Evolutionary conservation across 1,139 yeast species (phyloP).

Genomic region (Hyphopichia burtonii): DNA sequence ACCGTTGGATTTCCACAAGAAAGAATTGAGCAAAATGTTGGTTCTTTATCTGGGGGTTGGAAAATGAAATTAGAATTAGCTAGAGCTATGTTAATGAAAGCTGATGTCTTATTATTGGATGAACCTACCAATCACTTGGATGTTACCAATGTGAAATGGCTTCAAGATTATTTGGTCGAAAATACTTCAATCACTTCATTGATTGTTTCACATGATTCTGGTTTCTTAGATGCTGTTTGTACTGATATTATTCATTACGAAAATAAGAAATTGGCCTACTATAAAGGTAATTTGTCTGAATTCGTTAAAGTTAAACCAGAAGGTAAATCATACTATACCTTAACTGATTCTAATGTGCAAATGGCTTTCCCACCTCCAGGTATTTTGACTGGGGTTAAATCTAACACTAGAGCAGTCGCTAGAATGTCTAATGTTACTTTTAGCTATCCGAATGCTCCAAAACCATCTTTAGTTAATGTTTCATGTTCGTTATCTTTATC

Average conservation of each 20-base stretch:
- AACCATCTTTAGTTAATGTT: conserved; percentile 77
- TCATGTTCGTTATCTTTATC: conserved; percentile 88
- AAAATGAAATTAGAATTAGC: conserved; percentile 98
- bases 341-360: conserved; percentile 87
- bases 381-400: conserved; percentile 91
- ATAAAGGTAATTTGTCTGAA: conserved; percentile 92
- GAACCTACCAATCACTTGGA: conserved; percentile 99
- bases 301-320: conserved; percentile 93
- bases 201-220: conserved; percentile 97
- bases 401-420: conserved; percentile 93
- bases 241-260: conserved; percentile 97
- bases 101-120: conserved; percentile 89
- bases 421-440: conserved; percentile 84
- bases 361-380: conserved; percentile 99
- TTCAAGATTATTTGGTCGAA: conserved; percentile 77
- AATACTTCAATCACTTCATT: conserved; percentile 88
- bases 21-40: conserved; percentile 85
- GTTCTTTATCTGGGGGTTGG: conserved; percentile 98
- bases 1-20: conserved; percentile 91
- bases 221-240: conserved; percentile 92
- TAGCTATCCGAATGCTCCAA: conserved; percentile 83
- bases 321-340: conserved; percentile 94
- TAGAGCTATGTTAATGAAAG: conserved; percentile 97
- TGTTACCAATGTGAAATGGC: conserved; percentile 91
- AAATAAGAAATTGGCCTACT: conserved; percentile 89